A percentile compares a stretch with the other conserved stretches of the same genome.
phyloP scores from a whole-genome alignment of 441 rosid genomes.

The Cnidoscolus chayamansa region DNA sequence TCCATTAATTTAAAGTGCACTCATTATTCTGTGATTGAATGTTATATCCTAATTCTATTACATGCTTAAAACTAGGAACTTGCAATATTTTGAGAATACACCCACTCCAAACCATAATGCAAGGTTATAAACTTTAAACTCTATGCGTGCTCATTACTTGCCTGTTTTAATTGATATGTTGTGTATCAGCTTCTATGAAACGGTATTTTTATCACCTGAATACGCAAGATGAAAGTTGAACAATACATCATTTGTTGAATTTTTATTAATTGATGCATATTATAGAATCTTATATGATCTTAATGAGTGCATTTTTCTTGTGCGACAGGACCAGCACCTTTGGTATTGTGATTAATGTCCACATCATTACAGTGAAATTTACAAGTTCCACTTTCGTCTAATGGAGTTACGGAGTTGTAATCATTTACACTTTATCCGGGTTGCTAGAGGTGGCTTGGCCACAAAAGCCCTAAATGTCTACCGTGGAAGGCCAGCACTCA shows the following conservation, averaged over 20 bases:
- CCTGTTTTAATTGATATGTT: background rate
- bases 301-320: background rate
- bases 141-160: background rate
- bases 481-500: slow-evolving; percentile 41
- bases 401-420: slow-evolving; percentile 51
- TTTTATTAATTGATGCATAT: background rate
- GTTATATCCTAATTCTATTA: background rate
- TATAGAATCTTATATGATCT: background rate
- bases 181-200: background rate
- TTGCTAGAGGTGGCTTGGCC: slow-evolving; percentile 34
- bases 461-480: slow-evolving; percentile 32
- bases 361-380: background rate
- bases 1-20: background rate
- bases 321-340: background rate
- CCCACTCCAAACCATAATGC: background rate
- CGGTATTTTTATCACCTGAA: background rate
- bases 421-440: slow-evolving; percentile 43
- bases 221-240: slow-evolving; percentile 3
- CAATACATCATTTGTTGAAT: background rate
- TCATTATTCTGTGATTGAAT: background rate
- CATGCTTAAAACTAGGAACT: background rate
- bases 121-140: background rate
- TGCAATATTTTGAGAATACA: background rate
- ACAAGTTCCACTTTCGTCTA: background rate
- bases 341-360: background rate